Conservation (phyloP, 2,329 filamentous ascomycete genomes). For the Dactylellina leptospora region DNA sequence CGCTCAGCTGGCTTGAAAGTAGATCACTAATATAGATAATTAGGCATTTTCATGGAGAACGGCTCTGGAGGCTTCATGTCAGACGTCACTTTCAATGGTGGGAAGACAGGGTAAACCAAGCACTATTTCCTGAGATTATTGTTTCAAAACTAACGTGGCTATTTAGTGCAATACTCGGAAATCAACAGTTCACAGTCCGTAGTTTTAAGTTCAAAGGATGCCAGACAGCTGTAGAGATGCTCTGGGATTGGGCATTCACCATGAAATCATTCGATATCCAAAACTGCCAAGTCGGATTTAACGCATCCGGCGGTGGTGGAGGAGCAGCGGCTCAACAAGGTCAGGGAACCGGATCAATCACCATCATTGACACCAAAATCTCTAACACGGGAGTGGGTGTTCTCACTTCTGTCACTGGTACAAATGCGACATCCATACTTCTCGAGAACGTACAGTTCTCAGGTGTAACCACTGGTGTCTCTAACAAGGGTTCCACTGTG, state of each 20-base stretch:
- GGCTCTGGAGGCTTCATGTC: constrained; percentile 81
- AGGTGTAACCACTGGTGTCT: constrained; percentile 65
- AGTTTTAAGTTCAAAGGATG: constrained; percentile 83
- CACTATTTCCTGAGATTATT: too few relatives aligned
- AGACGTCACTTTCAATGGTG: constrained; percentile 83
- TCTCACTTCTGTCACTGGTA: constrained; percentile 5
- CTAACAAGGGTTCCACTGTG: constrained; percentile 66
- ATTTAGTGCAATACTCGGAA: constrained; percentile 65
- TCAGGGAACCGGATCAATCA: constrained; percentile 67
- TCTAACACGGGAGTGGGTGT: constrained; percentile 4
- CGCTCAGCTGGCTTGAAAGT: constrained; percentile 69
- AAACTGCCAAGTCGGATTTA: constrained; percentile 20
- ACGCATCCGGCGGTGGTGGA: constrained; percentile 16
- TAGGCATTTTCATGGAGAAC: constrained; percentile 70
- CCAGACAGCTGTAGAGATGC: constrained; percentile 80
- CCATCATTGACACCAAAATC: constrained; percentile 64
- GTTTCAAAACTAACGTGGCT: too few relatives aligned
- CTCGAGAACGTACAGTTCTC: constrained; percentile 68
- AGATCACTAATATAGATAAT: background rate
- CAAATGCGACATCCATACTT: constrained; percentile 66
- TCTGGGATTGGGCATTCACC: constrained; percentile 75
- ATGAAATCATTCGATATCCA: constrained; percentile 23
- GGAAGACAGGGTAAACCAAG: constrained; percentile 72
- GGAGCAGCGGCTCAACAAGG: constrained; percentile 60
- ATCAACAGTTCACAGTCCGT: constrained; percentile 78